Evolutionary conservation across 108 stramenopile species (phyloP).

Genomic region (Cyclotella distinguenda): DNA sequence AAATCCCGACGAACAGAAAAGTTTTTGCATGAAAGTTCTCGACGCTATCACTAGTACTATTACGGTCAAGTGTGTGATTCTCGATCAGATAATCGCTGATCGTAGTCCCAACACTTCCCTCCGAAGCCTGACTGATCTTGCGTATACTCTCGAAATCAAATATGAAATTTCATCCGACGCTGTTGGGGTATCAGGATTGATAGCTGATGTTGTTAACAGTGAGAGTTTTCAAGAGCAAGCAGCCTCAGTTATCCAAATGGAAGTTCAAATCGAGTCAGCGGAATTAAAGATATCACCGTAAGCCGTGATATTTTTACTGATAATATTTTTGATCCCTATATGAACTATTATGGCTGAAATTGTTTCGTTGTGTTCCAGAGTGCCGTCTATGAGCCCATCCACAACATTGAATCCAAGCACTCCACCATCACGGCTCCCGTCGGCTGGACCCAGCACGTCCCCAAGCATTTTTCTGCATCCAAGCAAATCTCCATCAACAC

Average conservation of each 20-base stretch:
- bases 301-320: too few species aligned
- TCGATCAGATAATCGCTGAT: constrained; percentile 1
- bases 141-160: constrained; percentile 2
- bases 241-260: not conserved
- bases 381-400: constrained; percentile 7
- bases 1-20: constrained; percentile 26
- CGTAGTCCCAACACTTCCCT: not conserved
- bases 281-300: constrained; percentile 5
- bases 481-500: not conserved
- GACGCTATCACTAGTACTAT: not conserved
- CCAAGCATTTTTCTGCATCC: not conserved
- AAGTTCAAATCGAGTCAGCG: constrained; percentile 1
- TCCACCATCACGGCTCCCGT: not conserved
- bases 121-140: not conserved
- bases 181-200: not conserved
- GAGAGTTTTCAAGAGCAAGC: constrained; percentile 6
- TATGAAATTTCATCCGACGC: constrained; percentile 11
- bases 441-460: not conserved
- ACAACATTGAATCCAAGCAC: not conserved
- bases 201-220: constrained; percentile 2
- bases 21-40: constrained; percentile 11
- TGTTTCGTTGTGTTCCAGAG: not conserved
- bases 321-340: too few species aligned
- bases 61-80: constrained; percentile 15
- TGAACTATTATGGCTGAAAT: too few species aligned